Evolutionary conservation across 2,329 filamentous ascomycete species (phyloP).

Genomic region (Calonectria fujianensis): DNA sequence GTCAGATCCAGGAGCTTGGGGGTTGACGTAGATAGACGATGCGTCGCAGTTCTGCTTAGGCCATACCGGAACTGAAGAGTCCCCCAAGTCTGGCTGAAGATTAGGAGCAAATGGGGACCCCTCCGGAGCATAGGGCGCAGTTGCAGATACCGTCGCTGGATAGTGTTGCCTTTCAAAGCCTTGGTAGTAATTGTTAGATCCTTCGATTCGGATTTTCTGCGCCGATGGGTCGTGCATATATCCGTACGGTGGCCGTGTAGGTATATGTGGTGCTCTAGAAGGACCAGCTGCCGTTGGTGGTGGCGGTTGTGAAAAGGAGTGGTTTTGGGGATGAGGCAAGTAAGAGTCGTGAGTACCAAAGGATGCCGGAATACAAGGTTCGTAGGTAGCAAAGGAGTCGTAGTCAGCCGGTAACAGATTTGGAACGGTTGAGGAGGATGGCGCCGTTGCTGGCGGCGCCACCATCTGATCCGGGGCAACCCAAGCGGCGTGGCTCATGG

Average conservation of each 20-base stretch:
- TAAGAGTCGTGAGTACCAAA: conserved; percentile 69
- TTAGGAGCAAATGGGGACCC: conserved; percentile 47
- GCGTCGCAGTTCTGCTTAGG: conserved; percentile 53
- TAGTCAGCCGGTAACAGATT: conserved; percentile 71
- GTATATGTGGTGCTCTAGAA: conserved; percentile 43
- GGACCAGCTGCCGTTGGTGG: conserved; percentile 46
- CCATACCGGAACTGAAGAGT: conserved; percentile 46
- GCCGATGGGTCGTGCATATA: conserved; percentile 50
- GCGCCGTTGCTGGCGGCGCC: conserved; percentile 54
- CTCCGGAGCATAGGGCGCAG: conserved; percentile 48
- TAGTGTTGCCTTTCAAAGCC: conserved; percentile 50
- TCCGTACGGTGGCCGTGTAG: conserved; percentile 48
- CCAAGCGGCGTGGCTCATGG: conserved; percentile 68
- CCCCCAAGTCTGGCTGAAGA: conserved; percentile 45
- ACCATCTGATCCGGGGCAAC: conserved; percentile 63
- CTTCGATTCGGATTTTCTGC: conserved; percentile 48
- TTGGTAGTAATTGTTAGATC: conserved; percentile 47
- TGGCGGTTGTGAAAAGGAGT: conserved; percentile 47
- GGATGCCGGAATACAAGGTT: conserved; percentile 61
- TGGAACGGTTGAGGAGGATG: conserved; percentile 65
- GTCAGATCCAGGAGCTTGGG: conserved; percentile 49
- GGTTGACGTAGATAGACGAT: conserved; percentile 48
- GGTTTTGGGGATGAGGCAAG: conserved; percentile 58
- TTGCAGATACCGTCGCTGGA: conserved; percentile 44
- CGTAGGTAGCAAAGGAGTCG: conserved; percentile 70